Base-by-base conservation (phyloP, 108 stramenopile species). In the Conticribra weissflogii region DNA sequence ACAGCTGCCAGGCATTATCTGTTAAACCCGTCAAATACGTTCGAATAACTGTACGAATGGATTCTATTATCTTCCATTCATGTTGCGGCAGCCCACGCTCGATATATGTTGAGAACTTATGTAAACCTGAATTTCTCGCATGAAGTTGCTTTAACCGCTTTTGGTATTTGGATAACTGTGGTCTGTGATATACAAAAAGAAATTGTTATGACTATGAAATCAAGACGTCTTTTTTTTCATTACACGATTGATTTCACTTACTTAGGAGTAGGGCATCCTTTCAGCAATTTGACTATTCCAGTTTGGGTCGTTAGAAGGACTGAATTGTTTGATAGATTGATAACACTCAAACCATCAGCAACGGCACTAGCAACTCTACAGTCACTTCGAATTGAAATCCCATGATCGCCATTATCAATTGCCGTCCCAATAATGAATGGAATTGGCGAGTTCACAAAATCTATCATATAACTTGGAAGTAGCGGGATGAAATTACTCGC, bases 401-500 rank as follows among this genome's bases (percentile, higher is more conserved):
- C 15, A n/a, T 29, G 16, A 9, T 29, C 21, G n/a, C 7, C 7
- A 44, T 22, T 30, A 23, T 54, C 55, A 4, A 34, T 33, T 27
- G 54, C 51, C 21, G 63, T 21, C 16, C 71, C 71, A 14, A 52
- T 46, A 25, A 72, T 54, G 23, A 72, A 72, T 23, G 71, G 71
- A 21, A 63, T 60, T 17, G 75, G 75, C 16, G 68, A 76, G 22
- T 62, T 62, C 9, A 76, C 75, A 63, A 76, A 76, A 52, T 70
- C 75, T 16, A 76, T 22, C 75, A 76, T 70, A 14, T 62, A 30
- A 8, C 31, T 14, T 4, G 75, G 75, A 22, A 76, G 49, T 41
- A 76, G 50, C 7, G 76, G 76, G 70, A 77, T 77, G 30, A 72
- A 72, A 1, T 69, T 59, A 45, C 51, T 72, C 14, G 76, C 69